Percentiles rank a stretch among this genome's conserved stretches.
Evolutionary conservation across 2,329 filamentous ascomycete species (phyloP).

Genomic region (Aspergillus puulaauensis): DNA sequence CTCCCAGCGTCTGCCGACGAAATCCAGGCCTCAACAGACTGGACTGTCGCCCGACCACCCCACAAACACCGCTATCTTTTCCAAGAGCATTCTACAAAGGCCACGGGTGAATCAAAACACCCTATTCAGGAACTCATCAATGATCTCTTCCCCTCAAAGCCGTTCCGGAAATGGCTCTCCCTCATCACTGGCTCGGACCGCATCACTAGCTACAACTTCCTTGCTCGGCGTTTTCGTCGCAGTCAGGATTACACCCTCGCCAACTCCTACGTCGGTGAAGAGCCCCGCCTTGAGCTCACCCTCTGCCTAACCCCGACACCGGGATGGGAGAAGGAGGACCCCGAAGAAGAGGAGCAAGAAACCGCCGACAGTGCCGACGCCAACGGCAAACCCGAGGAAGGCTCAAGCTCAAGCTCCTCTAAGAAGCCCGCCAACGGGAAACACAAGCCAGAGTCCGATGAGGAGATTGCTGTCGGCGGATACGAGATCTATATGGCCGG

Average conservation of each 20-base stretch:
- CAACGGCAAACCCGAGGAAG: constrained; percentile 35
- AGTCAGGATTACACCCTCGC: constrained; percentile 92
- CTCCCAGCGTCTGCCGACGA: constrained; percentile 46
- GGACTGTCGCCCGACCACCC: constrained; percentile 80
- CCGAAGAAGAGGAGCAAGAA: constrained; percentile 52
- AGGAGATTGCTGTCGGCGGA: constrained; percentile 46
- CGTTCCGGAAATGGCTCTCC: constrained; percentile 88
- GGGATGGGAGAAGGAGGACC: constrained; percentile 77
- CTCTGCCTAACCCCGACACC: constrained; percentile 79
- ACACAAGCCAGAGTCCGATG: constrained; percentile 32
- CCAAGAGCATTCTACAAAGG: constrained; percentile 53
- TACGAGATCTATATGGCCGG: constrained; percentile 86
- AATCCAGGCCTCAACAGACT: constrained; percentile 60
- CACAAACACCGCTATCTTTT: constrained; percentile 96
- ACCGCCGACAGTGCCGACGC: constrained; percentile 39
- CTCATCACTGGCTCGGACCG: constrained; percentile 70
- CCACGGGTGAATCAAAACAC: constrained; percentile 31
- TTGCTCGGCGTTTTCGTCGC: constrained; percentile 83
- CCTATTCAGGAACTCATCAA: constrained; percentile 77
- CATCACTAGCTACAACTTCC: constrained; percentile 70
- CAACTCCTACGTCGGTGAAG: constrained; percentile 69
- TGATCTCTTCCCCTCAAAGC: constrained; percentile 75
- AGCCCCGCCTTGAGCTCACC: constrained; percentile 81
- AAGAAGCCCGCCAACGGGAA: background rate
- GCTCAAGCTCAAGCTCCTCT: background rate